phyloP scores from a whole-genome alignment of 2,329 filamentous ascomycete species.

The Penicillium vulpinum region DNA sequence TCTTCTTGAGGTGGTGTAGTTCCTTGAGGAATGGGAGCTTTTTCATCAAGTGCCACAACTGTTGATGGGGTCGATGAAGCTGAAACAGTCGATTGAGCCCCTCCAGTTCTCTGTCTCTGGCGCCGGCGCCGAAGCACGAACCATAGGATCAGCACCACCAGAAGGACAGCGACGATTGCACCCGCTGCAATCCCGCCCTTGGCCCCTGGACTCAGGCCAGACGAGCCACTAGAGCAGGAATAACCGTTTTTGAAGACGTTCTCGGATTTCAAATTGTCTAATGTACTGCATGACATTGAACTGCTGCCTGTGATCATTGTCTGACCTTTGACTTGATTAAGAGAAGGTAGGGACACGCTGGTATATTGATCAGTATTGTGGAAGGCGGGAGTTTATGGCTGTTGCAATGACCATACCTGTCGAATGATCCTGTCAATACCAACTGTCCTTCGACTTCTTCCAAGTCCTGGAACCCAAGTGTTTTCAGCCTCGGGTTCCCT shows the following conservation, averaged over 20 bases:
- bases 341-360: slow-evolving; percentile 27
- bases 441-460: slow-evolving; percentile 27
- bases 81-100: not conserved
- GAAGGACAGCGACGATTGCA: slow-evolving; percentile 41
- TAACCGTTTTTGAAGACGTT: slow-evolving; percentile 21
- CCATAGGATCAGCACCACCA: slow-evolving; percentile 23
- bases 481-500: slow-evolving; percentile 23
- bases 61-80: not conserved
- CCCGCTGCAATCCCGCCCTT: slow-evolving; percentile 37
- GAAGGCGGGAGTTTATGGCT: not conserved
- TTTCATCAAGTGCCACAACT: slow-evolving; percentile 3
- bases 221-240: slow-evolving; percentile 17
- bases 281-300: slow-evolving; percentile 24
- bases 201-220: slow-evolving; percentile 25
- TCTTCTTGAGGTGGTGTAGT: not conserved
- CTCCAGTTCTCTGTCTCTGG: not conserved
- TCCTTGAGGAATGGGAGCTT: not conserved
- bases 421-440: slow-evolving; percentile 25
- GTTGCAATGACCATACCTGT: slow-evolving; percentile 15
- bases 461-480: slow-evolving; percentile 22
- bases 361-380: not conserved
- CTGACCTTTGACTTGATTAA: slow-evolving; percentile 25
- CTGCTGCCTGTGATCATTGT: slow-evolving; percentile 23
- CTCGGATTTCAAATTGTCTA: slow-evolving; percentile 17
- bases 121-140: slow-evolving; percentile 17